phyloP scores from a whole-genome alignment of 2,329 filamentous ascomycete species.

The Colletotrichum plurivorum region DNA sequence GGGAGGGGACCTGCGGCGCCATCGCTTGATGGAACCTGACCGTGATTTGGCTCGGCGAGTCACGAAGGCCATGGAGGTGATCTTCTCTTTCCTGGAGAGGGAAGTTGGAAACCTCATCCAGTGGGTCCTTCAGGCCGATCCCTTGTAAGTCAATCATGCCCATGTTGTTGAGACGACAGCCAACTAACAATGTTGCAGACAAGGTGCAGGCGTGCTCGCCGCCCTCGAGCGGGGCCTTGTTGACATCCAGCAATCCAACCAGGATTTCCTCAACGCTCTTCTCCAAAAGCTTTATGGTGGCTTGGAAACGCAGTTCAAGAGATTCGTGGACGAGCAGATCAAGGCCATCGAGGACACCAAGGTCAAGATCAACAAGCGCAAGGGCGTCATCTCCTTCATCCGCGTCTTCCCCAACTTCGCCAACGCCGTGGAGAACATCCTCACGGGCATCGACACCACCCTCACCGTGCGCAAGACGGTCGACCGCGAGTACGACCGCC shows the following conservation, averaged over 20 bases:
- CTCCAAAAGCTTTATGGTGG: conserved; percentile 85
- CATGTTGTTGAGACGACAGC: background rate
- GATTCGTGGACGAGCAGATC: conserved; percentile 95
- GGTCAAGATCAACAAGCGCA: conserved; percentile 98
- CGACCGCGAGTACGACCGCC: conserved; percentile 88
- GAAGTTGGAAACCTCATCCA: conserved; percentile 86
- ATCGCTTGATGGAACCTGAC: conserved; percentile 89
- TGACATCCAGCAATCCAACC: conserved; percentile 89
- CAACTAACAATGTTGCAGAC: conserved; percentile 62
- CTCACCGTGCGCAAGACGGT: conserved; percentile 81
- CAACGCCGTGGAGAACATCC: conserved; percentile 86
- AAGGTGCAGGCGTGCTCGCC: conserved; percentile 90
- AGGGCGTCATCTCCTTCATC: conserved; percentile 96
- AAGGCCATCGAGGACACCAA: conserved; percentile 98
- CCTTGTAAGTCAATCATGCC: conserved; percentile 74
- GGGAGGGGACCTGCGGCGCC: conserved; percentile 79
- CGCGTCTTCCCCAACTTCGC: conserved; percentile 92
- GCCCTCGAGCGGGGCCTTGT: conserved; percentile 84
- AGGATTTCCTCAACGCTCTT: conserved; percentile 87
- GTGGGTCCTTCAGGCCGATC: conserved; percentile 85
- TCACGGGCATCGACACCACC: conserved; percentile 69
- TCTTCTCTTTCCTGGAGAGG: conserved; percentile 85
- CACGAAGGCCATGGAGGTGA: conserved; percentile 88
- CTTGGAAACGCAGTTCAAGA: conserved; percentile 82
- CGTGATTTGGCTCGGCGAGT: conserved; percentile 87